phyloP scores from a whole-genome alignment of 2,329 filamentous ascomycete genomes.

The Xylogone sp. region DNA sequence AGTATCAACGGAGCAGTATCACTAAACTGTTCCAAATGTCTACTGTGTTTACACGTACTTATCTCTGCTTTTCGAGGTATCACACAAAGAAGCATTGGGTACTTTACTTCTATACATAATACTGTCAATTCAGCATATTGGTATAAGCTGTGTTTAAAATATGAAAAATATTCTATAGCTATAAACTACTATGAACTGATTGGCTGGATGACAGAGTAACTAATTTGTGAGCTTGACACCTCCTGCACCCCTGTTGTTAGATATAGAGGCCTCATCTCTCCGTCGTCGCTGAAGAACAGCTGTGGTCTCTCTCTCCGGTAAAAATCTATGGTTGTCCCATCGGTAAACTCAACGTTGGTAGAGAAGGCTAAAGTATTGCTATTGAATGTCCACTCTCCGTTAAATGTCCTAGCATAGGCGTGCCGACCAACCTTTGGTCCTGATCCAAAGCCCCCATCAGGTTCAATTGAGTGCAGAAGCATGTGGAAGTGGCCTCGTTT shows the following conservation, averaged over 20 bases:
- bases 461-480: slow-evolving; percentile 31
- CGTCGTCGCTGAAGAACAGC: slow-evolving; percentile 44
- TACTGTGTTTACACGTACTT: no score
- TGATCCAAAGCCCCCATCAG: slow-evolving; percentile 20
- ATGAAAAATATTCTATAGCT: no score
- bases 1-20: no score
- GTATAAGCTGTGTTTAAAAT: no score
- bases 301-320: slow-evolving; percentile 44
- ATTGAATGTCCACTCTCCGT: slow-evolving; percentile 30
- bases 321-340: slow-evolving; percentile 35
- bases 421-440: slow-evolving; percentile 31
- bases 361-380: slow-evolving; percentile 26
- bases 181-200: no score
- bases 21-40: no score
- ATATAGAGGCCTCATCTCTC: slow-evolving; percentile 41
- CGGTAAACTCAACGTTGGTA: slow-evolving; percentile 28
- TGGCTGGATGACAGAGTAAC: slow-evolving; percentile 39
- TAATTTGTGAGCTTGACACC: slow-evolving; percentile 25
- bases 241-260: slow-evolving; percentile 44
- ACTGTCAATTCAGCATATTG: no score
- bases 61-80: no score
- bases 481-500: slow-evolving; percentile 32
- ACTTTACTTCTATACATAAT: no score
- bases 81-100: no score
- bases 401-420: slow-evolving; percentile 25